Evolutionary conservation across 768 basidiomycete genomes (phyloP).

Genomic region (Podaxis sp.): DNA sequence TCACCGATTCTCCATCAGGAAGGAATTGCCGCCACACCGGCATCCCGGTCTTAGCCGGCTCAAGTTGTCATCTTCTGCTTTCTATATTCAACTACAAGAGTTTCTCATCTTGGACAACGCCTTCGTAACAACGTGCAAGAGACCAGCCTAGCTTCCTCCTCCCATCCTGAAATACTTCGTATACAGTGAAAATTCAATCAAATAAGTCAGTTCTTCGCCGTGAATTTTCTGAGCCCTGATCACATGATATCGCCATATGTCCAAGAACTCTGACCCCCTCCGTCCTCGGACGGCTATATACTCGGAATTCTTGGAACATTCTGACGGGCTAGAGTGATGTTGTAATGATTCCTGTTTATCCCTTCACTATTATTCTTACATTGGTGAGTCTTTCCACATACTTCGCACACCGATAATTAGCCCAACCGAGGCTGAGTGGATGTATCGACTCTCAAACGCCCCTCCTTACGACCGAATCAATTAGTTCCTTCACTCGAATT

Average conservation of each 20-base stretch:
- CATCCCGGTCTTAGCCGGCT: slow-evolving; percentile 14
- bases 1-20: slow-evolving; percentile 25
- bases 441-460: not conserved
- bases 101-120: not conserved
- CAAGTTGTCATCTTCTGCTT: not conserved
- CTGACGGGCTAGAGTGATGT: not conserved
- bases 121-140: not conserved
- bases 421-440: not conserved
- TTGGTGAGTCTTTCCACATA: not conserved
- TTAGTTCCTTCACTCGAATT: not conserved
- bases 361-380: not conserved
- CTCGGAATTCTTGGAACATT: slow-evolving; percentile 5
- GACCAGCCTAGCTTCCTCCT: not conserved
- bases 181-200: not conserved
- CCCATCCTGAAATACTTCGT: too few relatives aligned
- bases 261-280: not conserved
- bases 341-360: not conserved
- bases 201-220: not conserved
- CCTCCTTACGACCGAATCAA: not conserved
- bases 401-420: not conserved
- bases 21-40: slow-evolving; percentile 9
- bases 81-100: slow-evolving; percentile 1
- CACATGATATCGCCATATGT: not conserved
- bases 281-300: not conserved
- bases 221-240: not conserved